Conservation (phyloP, 129 eudicot genomes). For the Tagetes erecta region DNA sequence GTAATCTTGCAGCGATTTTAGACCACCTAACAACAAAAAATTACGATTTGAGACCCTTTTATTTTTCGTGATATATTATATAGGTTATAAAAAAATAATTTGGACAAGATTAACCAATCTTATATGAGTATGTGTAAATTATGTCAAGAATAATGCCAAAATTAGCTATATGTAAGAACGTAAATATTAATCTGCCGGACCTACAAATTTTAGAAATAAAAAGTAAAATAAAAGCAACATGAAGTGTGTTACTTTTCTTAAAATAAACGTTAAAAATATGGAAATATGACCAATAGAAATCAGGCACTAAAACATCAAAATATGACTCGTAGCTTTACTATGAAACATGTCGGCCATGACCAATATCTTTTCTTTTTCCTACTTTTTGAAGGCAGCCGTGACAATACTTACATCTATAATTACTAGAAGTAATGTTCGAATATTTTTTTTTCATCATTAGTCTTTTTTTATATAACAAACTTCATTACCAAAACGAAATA, state of each 20-base stretch:
- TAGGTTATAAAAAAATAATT: too few relatives aligned
- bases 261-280: conserved; percentile 19
- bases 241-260: neutral
- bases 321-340: conserved; percentile 23
- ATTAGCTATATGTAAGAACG: neutral
- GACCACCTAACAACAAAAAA: conserved; percentile 68
- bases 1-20: conserved; percentile 81
- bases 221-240: neutral
- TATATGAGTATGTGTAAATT: too few relatives aligned
- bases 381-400: too few relatives aligned
- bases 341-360: conserved; percentile 44
- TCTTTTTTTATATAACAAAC: too few relatives aligned
- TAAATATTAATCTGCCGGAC: conserved; percentile 10
- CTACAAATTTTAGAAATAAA: neutral
- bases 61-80: too few relatives aligned
- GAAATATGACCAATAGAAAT: conserved; percentile 19
- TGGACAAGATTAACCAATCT: too few relatives aligned
- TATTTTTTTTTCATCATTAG: too few relatives aligned
- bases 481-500: too few relatives aligned
- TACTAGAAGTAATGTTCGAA: too few relatives aligned
- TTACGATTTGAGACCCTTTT: too few relatives aligned
- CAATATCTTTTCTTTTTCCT: neutral
- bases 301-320: neutral
- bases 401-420: too few relatives aligned
- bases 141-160: too few relatives aligned